Evolutionary conservation across 805 yeast species (phyloP).

Genomic region (Candida nemodendra): DNA sequence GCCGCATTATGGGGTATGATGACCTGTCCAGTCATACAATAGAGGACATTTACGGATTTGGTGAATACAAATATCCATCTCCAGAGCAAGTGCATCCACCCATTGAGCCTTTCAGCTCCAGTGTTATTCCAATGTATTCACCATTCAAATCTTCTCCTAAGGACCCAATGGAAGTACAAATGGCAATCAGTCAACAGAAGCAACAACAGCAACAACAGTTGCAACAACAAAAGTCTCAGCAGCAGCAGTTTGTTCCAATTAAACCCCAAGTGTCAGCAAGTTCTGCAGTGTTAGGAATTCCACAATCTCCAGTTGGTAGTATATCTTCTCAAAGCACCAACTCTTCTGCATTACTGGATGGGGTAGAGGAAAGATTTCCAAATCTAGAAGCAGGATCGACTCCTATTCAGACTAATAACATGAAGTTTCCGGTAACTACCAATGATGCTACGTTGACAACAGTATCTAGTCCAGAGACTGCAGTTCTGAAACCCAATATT

Average conservation of each 20-base stretch:
- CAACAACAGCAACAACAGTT: conserved; percentile 40
- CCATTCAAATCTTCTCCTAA: conserved; percentile 36
- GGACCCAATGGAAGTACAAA: conserved; percentile 47
- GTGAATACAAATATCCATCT: conserved; percentile 30
- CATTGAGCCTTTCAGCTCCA: conserved; percentile 31
- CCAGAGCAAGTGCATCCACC: conserved; percentile 27
- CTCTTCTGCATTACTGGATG: conserved; percentile 27
- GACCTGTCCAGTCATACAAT: conserved; percentile 31
- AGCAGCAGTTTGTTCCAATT: conserved; percentile 17
- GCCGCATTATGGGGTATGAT: conserved; percentile 55
- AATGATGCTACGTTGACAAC: not conserved
- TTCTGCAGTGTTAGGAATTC: conserved; percentile 13
- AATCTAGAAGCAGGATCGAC: conserved; percentile 11
- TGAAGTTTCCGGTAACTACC: not conserved
- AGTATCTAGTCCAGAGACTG: not conserved
- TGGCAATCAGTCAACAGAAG: conserved; percentile 34
- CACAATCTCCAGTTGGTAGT: conserved; percentile 22
- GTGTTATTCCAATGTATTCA: conserved; percentile 29
- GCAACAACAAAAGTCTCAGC: conserved; percentile 24
- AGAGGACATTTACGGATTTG: conserved; percentile 34
- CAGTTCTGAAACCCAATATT: conserved; percentile 11
- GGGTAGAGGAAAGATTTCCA: conserved; percentile 52
- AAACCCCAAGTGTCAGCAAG: conserved; percentile 10
- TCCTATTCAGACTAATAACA: conserved; percentile 7
- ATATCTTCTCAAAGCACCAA: conserved; percentile 6